phyloP scores from a whole-genome alignment of 2,329 filamentous ascomycete species.

The Fusarium redolens region DNA sequence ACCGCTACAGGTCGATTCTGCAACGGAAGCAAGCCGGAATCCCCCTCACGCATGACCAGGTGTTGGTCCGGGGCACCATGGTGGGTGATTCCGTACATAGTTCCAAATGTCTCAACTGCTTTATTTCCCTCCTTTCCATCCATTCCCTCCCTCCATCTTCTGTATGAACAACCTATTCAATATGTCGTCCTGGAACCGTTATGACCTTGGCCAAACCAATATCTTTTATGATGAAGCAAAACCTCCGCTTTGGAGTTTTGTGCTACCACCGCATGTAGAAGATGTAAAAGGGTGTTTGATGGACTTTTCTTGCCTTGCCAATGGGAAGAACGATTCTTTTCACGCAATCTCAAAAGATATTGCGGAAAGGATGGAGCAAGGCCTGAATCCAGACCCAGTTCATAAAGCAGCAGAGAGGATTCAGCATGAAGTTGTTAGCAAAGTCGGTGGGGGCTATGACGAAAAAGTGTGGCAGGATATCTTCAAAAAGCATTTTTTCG shows the following conservation, averaged over 20 bases:
- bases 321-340: background rate
- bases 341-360: accelerated
- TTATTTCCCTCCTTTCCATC: background rate
- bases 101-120: accelerated
- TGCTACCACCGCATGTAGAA: constrained; percentile 22
- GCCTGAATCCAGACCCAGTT: background rate
- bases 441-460: constrained; percentile 3
- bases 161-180: background rate
- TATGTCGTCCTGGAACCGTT: constrained; percentile 15
- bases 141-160: background rate
- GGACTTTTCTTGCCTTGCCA: constrained; percentile 16
- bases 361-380: accelerated
- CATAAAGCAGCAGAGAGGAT: background rate
- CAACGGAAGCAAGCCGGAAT: background rate
- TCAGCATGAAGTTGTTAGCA: background rate
- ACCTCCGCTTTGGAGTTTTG: background rate
- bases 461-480: constrained; percentile 6
- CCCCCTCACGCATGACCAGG: background rate
- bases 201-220: background rate
- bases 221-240: constrained; percentile 23
- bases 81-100: background rate
- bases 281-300: constrained; percentile 8
- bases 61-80: background rate
- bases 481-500: constrained; percentile 12
- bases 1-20: no score